Conservation (phyloP, 176 grass and related monocot genomes). For the Miscanthus lutarioriparius region DNA sequence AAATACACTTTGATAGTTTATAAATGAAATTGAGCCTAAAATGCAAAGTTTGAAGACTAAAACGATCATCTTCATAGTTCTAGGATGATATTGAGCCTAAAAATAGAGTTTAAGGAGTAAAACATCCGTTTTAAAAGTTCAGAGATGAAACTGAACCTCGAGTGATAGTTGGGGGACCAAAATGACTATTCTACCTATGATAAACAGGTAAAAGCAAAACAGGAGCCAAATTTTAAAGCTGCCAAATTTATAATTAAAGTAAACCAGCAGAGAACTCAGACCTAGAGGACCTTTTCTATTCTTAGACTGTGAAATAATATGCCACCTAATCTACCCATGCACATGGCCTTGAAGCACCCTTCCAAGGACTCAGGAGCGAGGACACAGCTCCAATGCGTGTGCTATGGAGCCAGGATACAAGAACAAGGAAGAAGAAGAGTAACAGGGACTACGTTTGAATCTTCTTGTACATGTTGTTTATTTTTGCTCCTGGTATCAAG, state of each 20-base stretch:
- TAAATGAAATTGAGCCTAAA: no score
- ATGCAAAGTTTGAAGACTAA: no score
- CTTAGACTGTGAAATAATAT: conserved; percentile 30
- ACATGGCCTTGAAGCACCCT: conserved; percentile 41
- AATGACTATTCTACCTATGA: no score
- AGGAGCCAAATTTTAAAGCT: conserved; percentile 51
- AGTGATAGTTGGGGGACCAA: no score
- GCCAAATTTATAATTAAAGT: conserved; percentile 49
- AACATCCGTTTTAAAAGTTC: no score
- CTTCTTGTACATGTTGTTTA: background rate
- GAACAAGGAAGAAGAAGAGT: no score
- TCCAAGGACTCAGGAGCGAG: background rate
- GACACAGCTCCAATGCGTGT: background rate
- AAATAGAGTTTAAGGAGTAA: no score
- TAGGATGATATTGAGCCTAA: no score
- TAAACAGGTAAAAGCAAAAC: conserved; percentile 43
- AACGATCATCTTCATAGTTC: no score
- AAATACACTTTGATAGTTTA: no score
- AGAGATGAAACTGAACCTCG: no score
- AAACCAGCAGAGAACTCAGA: conserved; percentile 37
- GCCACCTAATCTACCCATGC: conserved; percentile 33
- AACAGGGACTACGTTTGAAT: no score
- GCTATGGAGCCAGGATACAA: background rate
- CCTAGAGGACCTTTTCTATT: conserved; percentile 36
- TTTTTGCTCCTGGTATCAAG: background rate